Evolutionary conservation across 768 basidiomycete species (phyloP).

Genomic region (Lactarius akahatsu): DNA sequence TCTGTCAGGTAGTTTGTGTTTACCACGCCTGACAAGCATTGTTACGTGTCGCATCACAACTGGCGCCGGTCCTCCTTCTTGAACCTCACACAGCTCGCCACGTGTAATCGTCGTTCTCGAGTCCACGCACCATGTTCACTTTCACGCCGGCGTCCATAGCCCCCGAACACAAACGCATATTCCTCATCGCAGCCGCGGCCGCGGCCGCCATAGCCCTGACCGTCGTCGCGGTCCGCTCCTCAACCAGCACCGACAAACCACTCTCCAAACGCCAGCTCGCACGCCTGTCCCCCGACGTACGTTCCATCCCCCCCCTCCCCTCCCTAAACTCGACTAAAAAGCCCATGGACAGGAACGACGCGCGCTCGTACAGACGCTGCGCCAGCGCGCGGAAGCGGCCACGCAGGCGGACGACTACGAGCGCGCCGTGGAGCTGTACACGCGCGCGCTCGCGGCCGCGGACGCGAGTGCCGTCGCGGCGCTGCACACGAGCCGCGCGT

Average conservation of each 20-base stretch:
- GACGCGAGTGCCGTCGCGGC: slow-evolving; percentile 39
- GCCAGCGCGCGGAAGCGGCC: slow-evolving; percentile 66
- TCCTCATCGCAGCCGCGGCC: not conserved
- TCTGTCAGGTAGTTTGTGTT: not conserved
- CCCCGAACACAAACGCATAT: not conserved
- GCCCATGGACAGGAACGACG: slow-evolving; percentile 53
- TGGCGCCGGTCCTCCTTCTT: not conserved
- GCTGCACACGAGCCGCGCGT: slow-evolving; percentile 94
- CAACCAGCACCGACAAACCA: not conserved
- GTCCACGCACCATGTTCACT: not conserved
- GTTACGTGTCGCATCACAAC: not conserved
- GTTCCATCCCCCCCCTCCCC: not conserved
- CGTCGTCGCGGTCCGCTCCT: not conserved
- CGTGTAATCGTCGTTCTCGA: not conserved
- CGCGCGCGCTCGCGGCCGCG: slow-evolving; percentile 69
- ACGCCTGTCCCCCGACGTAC: not conserved
- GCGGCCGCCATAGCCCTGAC: not conserved
- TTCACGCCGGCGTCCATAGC: not conserved
- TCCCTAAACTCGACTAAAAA: too few species aligned
- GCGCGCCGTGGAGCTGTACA: slow-evolving; percentile 63
- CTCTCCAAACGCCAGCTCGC: not conserved
- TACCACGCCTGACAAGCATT: not conserved
- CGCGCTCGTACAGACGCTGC: slow-evolving; percentile 59
- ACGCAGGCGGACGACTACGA: slow-evolving; percentile 59
- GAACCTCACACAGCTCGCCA: not conserved